phyloP scores from a whole-genome alignment of 169 alveolate genomes.

The Amoebophrya sp. region DNA sequence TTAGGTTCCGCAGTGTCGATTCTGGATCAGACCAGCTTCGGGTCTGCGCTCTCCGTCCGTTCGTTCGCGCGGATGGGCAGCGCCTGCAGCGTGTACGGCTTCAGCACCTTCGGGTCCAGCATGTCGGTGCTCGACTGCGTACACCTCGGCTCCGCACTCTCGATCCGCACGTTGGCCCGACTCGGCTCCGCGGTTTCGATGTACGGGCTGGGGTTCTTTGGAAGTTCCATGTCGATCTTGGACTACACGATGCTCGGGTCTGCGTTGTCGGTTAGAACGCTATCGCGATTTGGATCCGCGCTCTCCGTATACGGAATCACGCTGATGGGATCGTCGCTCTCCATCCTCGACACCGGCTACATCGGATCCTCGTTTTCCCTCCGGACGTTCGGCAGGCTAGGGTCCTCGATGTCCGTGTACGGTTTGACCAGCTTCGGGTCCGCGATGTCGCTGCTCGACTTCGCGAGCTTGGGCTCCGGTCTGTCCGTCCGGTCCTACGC shows the following conservation, averaged over 20 bases:
- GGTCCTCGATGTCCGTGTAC: neutral
- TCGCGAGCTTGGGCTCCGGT: conserved; percentile 28
- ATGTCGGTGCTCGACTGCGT: conserved; percentile 34
- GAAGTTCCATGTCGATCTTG: neutral
- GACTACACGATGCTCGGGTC: neutral
- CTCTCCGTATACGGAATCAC: conserved; percentile 24
- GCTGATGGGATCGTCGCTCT: neutral
- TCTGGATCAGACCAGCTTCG: conserved; percentile 28
- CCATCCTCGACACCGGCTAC: neutral
- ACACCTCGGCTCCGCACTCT: conserved; percentile 33
- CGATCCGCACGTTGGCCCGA: conserved; percentile 34
- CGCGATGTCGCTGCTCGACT: conserved; percentile 13
- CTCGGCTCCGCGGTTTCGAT: conserved; percentile 29
- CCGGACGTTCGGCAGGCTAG: neutral
- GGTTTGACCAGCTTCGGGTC: conserved; percentile 21
- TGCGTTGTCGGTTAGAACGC: neutral
- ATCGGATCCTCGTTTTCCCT: neutral
- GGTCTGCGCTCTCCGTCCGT: conserved; percentile 40
- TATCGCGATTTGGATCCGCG: neutral
- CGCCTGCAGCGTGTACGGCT: conserved; percentile 35
- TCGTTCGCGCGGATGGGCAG: conserved; percentile 44
- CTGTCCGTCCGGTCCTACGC: conserved; percentile 29
- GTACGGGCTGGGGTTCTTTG: conserved; percentile 32
- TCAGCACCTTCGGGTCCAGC: conserved; percentile 37
- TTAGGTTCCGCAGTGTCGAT: neutral